Base-by-base conservation (phyloP, 2,329 filamentous ascomycete species). In the Penicillium sp. region DNA sequence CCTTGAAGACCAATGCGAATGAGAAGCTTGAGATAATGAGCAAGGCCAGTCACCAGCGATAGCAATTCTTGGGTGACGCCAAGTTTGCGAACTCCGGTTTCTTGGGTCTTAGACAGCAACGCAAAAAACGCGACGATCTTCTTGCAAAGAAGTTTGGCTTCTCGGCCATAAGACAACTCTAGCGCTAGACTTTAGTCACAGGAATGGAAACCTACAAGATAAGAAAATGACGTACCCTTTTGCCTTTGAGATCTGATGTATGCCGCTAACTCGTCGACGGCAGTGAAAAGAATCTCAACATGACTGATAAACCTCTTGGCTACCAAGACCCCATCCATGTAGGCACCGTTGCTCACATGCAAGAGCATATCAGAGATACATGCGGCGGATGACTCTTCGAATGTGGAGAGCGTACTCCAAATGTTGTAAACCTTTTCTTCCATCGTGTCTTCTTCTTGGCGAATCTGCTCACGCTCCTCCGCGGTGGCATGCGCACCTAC, bases 301-400 rank as follows among this genome's bases (percentile, higher is more conserved):
- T 98, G 92, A 60, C 83, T 83, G 50, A 98, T 98, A 67, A 98
- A 98, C 59, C 85, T 87, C 66, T 92, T 93, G 15, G 92, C 92
- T 15, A 95, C 85, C 57, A 95, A 76, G 26, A 98, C 88, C 13
- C 92, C 92, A 58, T 96, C 90, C 41, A 95, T 77, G 61, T 96
- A 96, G 14, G 87, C 87, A 23, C 90, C 92, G 61, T 98, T 98
- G 73, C 90, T 96, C 45, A 98, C 92, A 63, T 98, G 90, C 39
- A 98, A 73, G 32, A 98, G 79, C 92, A 98, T 98, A 61, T 98
- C 92, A 9, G 92, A 96, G 51, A 98, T 98, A 69, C 92, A 96
- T 9, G 90, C 92, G 3, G 92, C 92, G 2, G 90, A 95, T 4
- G 90, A 95, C 64, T 98, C 92, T 64, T 98, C 92, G 56, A 96